Conservation (phyloP, 345 rosid genomes). For the Linum tenue region DNA sequence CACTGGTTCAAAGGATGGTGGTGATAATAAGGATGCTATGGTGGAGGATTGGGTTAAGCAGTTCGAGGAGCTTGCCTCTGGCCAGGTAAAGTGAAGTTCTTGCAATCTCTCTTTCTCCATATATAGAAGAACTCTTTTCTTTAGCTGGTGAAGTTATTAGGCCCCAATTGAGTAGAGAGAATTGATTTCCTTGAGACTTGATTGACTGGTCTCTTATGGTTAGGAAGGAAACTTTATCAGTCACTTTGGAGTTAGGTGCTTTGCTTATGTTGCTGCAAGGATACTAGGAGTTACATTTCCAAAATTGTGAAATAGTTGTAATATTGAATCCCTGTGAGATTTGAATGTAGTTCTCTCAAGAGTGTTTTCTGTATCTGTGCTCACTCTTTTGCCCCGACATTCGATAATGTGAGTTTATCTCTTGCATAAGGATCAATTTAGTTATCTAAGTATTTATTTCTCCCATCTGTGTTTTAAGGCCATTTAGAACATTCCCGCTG, state of each 20-base stretch:
- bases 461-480: neutral
- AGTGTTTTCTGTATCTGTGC: neutral
- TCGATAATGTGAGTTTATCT: neutral
- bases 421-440: neutral
- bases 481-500: neutral
- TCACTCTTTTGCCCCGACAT: neutral
- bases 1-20: slow-evolving; percentile 27
- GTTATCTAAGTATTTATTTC: neutral
- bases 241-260: too few relatives aligned
- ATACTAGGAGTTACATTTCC: too few relatives aligned
- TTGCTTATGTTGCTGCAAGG: too few relatives aligned
- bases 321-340: neutral
- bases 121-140: neutral
- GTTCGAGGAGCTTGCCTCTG: slow-evolving; percentile 77
- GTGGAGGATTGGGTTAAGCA: slow-evolving; percentile 95
- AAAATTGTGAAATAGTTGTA: neutral
- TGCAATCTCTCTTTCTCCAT: neutral
- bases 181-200: too few relatives aligned
- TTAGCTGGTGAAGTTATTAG: too few relatives aligned
- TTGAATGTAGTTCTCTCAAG: too few relatives aligned
- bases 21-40: slow-evolving; percentile 59
- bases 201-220: too few relatives aligned
- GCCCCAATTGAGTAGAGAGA: too few relatives aligned
- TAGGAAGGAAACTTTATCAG: too few relatives aligned
- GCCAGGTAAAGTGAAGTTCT: slow-evolving; percentile 43